Conservation (phyloP, 495 filamentous ascomycete species). For the Annulohypoxylon stygium region DNA sequence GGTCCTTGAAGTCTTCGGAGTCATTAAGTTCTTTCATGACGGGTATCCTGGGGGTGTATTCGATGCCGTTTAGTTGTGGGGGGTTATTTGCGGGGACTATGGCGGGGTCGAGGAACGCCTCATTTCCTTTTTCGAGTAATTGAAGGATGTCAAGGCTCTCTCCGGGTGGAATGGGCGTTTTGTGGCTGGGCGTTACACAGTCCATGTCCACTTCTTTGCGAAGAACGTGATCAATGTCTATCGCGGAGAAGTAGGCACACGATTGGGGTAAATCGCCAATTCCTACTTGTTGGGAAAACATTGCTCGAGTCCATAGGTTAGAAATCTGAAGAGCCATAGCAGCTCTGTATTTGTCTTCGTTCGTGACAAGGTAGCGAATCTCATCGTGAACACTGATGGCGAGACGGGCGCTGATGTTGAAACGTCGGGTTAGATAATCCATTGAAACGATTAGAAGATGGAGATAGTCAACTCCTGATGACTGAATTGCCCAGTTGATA, state of each 20-base stretch:
- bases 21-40: constrained; percentile 80
- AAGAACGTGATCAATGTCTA: constrained; percentile 93
- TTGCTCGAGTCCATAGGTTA: constrained; percentile 96
- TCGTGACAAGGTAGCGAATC: constrained; percentile 90
- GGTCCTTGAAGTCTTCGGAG: constrained; percentile 47
- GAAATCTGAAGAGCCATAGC: constrained; percentile 94
- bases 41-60: constrained; percentile 77
- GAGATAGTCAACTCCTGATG: constrained; percentile 96
- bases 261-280: constrained; percentile 94
- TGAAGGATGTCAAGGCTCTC: constrained; percentile 84
- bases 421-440: constrained; percentile 92
- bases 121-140: constrained; percentile 76
- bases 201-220: constrained; percentile 99
- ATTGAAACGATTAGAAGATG: constrained; percentile 94
- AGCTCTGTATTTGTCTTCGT: constrained; percentile 86
- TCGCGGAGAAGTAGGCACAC: constrained; percentile 94
- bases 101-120: constrained; percentile 73
- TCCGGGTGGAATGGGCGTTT: constrained; percentile 80
- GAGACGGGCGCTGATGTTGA: constrained; percentile 84
- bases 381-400: constrained; percentile 98
- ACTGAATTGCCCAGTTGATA: constrained; percentile 99
- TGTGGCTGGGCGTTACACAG: constrained; percentile 91
- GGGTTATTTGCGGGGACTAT: constrained; percentile 63
- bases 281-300: constrained; percentile 97
- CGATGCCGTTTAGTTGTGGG: constrained; percentile 68